phyloP scores from a whole-genome alignment of 176 grass and related monocot genomes.

The Ampelocalamus luodianensis region DNA sequence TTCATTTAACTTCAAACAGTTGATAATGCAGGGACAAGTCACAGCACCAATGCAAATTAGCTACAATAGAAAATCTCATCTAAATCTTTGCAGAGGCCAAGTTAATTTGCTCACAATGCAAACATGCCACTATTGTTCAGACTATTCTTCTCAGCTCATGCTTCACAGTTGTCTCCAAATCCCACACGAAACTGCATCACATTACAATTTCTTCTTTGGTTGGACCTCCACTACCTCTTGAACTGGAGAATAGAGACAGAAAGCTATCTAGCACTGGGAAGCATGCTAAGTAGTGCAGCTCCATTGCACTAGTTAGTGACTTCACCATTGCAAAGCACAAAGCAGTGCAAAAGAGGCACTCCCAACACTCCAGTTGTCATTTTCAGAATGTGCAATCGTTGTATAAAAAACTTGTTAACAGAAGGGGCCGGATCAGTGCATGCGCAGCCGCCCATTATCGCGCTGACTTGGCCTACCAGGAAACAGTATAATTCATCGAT shows the following conservation, averaged over 20 bases:
- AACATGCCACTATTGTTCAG: conserved; percentile 25
- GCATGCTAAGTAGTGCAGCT: conserved; percentile 46
- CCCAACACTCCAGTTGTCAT: background rate
- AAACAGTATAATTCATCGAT: conserved; percentile 20
- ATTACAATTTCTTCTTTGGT: conserved; percentile 28
- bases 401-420: background rate
- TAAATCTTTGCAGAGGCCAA: conserved; percentile 10
- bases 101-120: conserved; percentile 34
- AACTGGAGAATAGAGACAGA: conserved; percentile 24
- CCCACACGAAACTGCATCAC: conserved; percentile 23
- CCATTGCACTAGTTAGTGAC: conserved; percentile 39
- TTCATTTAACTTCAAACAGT: conserved; percentile 21
- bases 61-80: conserved; percentile 2
- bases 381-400: conserved; percentile 34
- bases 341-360: background rate
- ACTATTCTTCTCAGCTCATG: background rate
- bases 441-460: conserved; percentile 40
- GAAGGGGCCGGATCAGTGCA: conserved; percentile 4
- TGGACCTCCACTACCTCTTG: conserved; percentile 51
- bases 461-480: background rate
- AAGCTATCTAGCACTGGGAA: background rate
- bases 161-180: background rate
- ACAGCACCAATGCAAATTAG: background rate
- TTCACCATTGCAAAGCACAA: conserved; percentile 23
- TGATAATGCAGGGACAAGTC: conserved; percentile 31